phyloP scores from a whole-genome alignment of 371 early-diverging fungal species.

The Rhizopus delemar region DNA sequence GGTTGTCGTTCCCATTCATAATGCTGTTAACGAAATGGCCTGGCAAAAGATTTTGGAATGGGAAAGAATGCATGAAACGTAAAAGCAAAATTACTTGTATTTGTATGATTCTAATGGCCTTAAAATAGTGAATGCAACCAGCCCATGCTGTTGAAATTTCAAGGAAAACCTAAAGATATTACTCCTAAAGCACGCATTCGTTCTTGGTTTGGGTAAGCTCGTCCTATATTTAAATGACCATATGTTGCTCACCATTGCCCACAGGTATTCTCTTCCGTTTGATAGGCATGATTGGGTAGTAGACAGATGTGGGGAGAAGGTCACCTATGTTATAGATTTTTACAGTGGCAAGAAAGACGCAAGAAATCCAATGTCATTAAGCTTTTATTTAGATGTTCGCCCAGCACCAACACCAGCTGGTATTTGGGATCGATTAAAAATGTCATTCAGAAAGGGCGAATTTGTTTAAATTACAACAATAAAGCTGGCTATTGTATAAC shows the following conservation, averaged over 20 bases:
- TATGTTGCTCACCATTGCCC: background rate
- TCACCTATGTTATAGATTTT: slow-evolving; percentile 95
- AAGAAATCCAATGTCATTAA: slow-evolving; percentile 55
- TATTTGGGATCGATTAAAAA: slow-evolving; percentile 57
- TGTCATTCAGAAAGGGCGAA: slow-evolving; percentile 43
- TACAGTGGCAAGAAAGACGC: slow-evolving; percentile 76
- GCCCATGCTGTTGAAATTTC: slow-evolving; percentile 80
- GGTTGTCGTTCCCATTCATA: slow-evolving; percentile 57
- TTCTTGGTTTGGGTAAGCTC: slow-evolving; percentile 68
- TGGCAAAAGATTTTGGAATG: slow-evolving; percentile 91
- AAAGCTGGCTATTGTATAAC: too few relatives aligned
- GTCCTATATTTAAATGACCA: background rate
- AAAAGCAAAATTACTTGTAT: slow-evolving; percentile 21
- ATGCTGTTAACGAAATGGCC: slow-evolving; percentile 89
- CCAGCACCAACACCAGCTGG: slow-evolving; percentile 69
- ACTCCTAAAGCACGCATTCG: slow-evolving; percentile 82
- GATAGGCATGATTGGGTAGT: slow-evolving; percentile 98
- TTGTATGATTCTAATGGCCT: background rate
- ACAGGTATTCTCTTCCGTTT: slow-evolving; percentile 76
- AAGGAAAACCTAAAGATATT: slow-evolving; percentile 82
- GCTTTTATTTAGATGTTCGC: slow-evolving; percentile 89
- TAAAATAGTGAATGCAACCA: slow-evolving; percentile 56
- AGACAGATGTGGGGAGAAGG: slow-evolving; percentile 89
- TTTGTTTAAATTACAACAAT: slow-evolving; percentile 26
- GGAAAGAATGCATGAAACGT: slow-evolving; percentile 74